These are phyloP conservation scores for Zygnema circumcarinatum DNA, from an alignment of 139 green algal genomes.

Conservation along the genomic window DNA sequence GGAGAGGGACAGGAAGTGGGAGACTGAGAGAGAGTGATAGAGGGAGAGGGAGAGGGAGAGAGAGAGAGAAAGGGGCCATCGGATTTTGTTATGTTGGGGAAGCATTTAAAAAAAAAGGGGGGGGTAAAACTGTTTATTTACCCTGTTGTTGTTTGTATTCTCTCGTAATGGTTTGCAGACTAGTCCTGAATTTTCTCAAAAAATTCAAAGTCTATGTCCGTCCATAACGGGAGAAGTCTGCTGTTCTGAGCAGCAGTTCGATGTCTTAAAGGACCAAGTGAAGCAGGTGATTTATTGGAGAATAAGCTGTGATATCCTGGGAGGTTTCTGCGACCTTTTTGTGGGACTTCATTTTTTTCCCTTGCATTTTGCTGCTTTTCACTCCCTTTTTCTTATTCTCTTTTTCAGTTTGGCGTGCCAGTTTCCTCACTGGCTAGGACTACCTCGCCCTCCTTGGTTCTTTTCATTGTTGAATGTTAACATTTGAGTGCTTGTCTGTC, in stretches of 20 bases:
- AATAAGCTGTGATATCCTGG: neutral
- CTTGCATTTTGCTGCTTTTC: neutral
- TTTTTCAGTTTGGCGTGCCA: neutral
- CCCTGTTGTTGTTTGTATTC: too few relatives aligned
- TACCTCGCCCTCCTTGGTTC: too few relatives aligned
- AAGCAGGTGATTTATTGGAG: conserved; percentile 35
- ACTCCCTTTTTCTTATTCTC: neutral
- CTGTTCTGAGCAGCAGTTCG: conserved; percentile 82
- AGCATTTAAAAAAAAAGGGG: too few relatives aligned
- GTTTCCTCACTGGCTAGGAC: too few relatives aligned
- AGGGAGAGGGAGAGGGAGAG: too few relatives aligned
- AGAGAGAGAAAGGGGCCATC: too few relatives aligned
- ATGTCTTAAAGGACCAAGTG: conserved; percentile 72
- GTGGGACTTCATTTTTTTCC: neutral
- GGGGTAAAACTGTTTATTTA: too few relatives aligned
- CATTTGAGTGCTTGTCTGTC: too few relatives aligned
- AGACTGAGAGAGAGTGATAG: too few relatives aligned
- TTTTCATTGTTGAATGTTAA: too few relatives aligned
- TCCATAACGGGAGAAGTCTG: conserved; percentile 73
- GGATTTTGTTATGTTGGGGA: too few relatives aligned
- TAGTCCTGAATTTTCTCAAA: neutral
- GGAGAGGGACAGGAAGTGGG: neutral
- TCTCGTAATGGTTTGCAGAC: conserved; percentile 23
- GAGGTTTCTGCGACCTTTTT: neutral
- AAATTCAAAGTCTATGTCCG: conserved; percentile 71